A percentile compares a stretch with the other conserved stretches of the same genome.
Evolutionary conservation across 2,329 filamentous ascomycete genomes (phyloP).

Genomic region (Chalara sp.): DNA sequence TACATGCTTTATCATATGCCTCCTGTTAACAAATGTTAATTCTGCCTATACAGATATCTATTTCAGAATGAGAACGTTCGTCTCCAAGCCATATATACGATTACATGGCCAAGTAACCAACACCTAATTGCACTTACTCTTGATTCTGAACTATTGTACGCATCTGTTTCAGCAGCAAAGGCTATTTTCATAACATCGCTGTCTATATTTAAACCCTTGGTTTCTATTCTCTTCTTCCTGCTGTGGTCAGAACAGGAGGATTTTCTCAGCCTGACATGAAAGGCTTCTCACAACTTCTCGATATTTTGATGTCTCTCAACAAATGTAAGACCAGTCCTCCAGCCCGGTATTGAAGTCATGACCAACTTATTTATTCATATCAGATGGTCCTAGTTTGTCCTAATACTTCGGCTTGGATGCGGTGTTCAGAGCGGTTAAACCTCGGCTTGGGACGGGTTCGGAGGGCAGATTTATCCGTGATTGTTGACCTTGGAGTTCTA

Average conservation of each 20-base stretch:
- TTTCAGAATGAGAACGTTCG: too few species aligned
- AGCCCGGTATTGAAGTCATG: conserved; percentile 20
- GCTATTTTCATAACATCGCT: conserved; percentile 46
- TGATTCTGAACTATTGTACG: conserved; percentile 51
- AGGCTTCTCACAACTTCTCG: conserved; percentile 48
- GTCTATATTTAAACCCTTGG: conserved; percentile 35
- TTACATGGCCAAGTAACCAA: too few species aligned
- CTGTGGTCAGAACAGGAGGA: background rate
- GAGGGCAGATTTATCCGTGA: too few species aligned
- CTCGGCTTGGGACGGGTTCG: too few species aligned
- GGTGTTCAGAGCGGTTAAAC: too few species aligned
- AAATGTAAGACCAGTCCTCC: conserved; percentile 21
- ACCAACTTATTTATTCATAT: conserved; percentile 1
- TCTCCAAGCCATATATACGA: too few species aligned
- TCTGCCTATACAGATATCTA: too few species aligned
- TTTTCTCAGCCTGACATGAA: too few species aligned
- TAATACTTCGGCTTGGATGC: too few species aligned
- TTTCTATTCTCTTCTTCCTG: conserved; percentile 23
- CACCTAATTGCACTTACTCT: conserved; percentile 38
- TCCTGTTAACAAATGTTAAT: conserved; percentile 36
- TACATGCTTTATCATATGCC: conserved; percentile 43
- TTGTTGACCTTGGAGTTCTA: too few species aligned
- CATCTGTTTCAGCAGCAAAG: conserved; percentile 58
- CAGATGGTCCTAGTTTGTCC: too few species aligned
- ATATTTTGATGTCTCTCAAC: conserved; percentile 56